Base-by-base conservation (phyloP, 129 eudicot species). In the Solidago caesia region DNA sequence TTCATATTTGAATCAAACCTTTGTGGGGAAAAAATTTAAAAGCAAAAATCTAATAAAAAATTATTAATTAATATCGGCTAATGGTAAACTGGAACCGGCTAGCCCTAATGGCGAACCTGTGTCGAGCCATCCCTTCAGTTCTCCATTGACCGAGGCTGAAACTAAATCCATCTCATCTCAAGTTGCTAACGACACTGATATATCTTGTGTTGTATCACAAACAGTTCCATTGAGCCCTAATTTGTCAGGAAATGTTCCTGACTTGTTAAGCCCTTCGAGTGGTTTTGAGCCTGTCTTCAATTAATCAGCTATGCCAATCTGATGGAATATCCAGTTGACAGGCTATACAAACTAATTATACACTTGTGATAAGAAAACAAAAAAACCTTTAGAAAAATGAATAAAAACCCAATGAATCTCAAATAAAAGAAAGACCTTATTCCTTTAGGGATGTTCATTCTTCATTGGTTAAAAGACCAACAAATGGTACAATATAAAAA, bases 141-240 rank as follows among this genome's bases (percentile, higher is more conserved):
- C 80, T 71, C 76, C 86, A 26, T 39, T 14, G 12, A 14, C 67
- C 25, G 67, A 63, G 69, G 51, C 46, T 67, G 97, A 91, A 74
- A 52, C 84, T 51, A 63, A 63, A 14, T 55, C 82, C 7, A 29
- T 67, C 61, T 60, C 84, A 64, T 74, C 74, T 64, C 44, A 8
- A 6, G 67, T 63, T 41, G 13, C 67, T 47, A 82, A 72, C 33
- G 84, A 73, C 42, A 76, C 66, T 15, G 85, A 80, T 80, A 68
- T 80, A 44, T 64, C 87, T 41, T 67, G 83, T 77, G 77, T 82
- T 70, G 82, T 82, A 21, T 79, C 92, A 71, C 88, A 92, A 12
- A 51, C 84, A 5, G 80, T 78, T 82, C 89, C 90, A 63, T 63
- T 52, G 29, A 93, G 96, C 68, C 92, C 98, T n/a, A 86, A 80